Evolutionary conservation across 495 filamentous ascomycete genomes (phyloP), one percentile per base, ranked within the genome.

Genomic region (Penicillium cinerascens): DNA sequence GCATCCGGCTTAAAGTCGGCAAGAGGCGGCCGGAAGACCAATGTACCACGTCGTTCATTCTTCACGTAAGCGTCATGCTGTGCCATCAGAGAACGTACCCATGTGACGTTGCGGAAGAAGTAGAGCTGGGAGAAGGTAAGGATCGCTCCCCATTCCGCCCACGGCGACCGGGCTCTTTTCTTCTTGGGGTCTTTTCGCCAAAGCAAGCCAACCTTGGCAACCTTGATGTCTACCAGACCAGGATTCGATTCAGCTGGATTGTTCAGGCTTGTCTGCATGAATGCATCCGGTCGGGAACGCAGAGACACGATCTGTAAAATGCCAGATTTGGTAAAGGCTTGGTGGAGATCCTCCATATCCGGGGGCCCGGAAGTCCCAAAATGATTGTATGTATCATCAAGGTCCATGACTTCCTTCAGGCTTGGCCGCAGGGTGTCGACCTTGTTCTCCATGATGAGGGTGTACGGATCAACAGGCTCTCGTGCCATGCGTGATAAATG

Each of bases 121-220:
- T 95, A 97, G 39, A 99, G 80, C 60, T 97, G 92, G 13, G 93
- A 92, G 22, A 91, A 87, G 6, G 93, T 99, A 18, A 99, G 78
- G 41, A 99, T 83, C 27, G 91, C 92, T 42, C 93, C 93, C 93
- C 93, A 99, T 74, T 97, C 93, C 58, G 96, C 91, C 93, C 93
- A 99, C 1, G 93, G 95, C 1, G 91, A 96, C 29, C 95, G 81
- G 0, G 91, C 87, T 67, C 91, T 91, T 77, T 96, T 97, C 72
- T 89, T 96, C 68, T 95, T 97, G 10, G 82, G 73, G 47, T 96
- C 91, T 66, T 99, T 99, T 15, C 93, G 85, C 93, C 95, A 99
- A 29, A 99, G 70, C 13, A 96, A 71, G 4, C 93, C 93, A 46
- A 99, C 92, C 68, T 97, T 99, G 44, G 92, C 95, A 25, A 97